Evolutionary conservation across 352 stramenopile species (phyloP).

Genomic region (Phytophthora parvispora): DNA sequence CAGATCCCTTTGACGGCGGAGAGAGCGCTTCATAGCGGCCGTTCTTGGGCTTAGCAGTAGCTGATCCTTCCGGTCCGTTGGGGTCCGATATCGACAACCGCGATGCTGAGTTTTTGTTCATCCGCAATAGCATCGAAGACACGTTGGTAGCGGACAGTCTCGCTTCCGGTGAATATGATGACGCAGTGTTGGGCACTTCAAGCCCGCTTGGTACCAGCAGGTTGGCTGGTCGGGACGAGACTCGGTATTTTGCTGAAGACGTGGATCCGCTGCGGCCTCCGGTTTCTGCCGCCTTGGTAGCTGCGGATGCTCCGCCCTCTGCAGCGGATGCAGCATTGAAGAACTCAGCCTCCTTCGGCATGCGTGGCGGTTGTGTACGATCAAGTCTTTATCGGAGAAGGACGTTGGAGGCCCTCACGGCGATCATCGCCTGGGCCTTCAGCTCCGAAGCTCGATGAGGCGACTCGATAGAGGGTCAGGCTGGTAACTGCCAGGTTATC

Average conservation of each 20-base stretch:
- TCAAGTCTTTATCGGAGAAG: constrained; percentile 4
- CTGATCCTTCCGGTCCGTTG: constrained; percentile 1
- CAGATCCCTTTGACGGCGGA: constrained; percentile 9
- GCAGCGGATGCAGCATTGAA: constrained; percentile 18
- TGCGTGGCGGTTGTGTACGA: background rate
- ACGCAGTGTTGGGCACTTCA: background rate
- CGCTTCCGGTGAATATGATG: constrained; percentile 10
- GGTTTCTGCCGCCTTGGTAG: constrained; percentile 4
- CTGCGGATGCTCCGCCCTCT: background rate
- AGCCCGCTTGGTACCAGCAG: constrained; percentile 4
- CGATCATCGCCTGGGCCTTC: constrained; percentile 10
- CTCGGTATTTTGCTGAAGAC: constrained; percentile 29
- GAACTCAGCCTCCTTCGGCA: constrained; percentile 31
- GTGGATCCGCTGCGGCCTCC: constrained; percentile 9
- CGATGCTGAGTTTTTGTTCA: constrained; percentile 36
- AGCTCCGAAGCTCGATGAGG: background rate
- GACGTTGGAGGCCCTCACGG: background rate
- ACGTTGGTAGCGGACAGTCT: constrained; percentile 19
- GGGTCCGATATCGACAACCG: constrained; percentile 12
- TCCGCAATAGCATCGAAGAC: constrained; percentile 30
- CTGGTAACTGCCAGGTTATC: constrained; percentile 22
- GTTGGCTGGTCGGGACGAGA: constrained; percentile 17
- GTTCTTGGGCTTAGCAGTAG: constrained; percentile 17
- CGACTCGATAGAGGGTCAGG: constrained; percentile 10
- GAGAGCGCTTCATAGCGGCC: constrained; percentile 12